Evolutionary conservation across 2,329 filamentous ascomycete genomes (phyloP).

Genomic region (Cadophora malorum): DNA sequence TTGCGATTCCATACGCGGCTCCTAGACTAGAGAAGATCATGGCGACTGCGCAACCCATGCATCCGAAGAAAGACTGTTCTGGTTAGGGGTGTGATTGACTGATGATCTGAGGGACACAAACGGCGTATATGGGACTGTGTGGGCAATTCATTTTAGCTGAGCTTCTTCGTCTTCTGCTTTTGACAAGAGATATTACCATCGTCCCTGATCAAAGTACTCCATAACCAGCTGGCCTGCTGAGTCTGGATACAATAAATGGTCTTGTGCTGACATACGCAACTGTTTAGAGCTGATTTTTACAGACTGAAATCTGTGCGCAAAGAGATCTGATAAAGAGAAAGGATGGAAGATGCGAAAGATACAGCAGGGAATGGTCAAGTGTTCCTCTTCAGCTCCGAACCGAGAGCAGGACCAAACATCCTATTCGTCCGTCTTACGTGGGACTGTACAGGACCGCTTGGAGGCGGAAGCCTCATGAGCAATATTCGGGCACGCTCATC

Average conservation of each 20-base stretch:
- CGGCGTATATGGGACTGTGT: slow-evolving; percentile 35
- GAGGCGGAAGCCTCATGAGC: slow-evolving; percentile 6
- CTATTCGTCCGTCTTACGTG: slow-evolving; percentile 21
- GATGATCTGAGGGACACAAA: slow-evolving; percentile 17
- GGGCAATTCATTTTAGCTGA: background rate
- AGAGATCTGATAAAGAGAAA: background rate
- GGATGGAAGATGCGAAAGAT: background rate
- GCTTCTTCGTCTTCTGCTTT: background rate
- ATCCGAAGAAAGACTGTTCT: slow-evolving; percentile 80
- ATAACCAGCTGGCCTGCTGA: slow-evolving; percentile 14
- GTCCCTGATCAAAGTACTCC: slow-evolving; percentile 25
- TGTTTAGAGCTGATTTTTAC: background rate
- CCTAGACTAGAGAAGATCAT: slow-evolving; percentile 87
- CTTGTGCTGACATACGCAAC: background rate
- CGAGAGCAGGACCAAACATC: background rate
- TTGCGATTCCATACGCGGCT: slow-evolving; percentile 96
- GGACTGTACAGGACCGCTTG: slow-evolving; percentile 5
- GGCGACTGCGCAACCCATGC: slow-evolving; percentile 90
- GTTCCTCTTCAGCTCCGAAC: slow-evolving; percentile 7
- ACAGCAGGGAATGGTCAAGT: background rate
- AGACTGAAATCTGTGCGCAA: background rate
- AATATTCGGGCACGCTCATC: slow-evolving; percentile 4
- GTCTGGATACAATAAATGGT: background rate
- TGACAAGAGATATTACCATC: slow-evolving; percentile 26
- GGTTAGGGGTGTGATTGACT: background rate